Percentiles rank a stretch among this genome's conserved stretches.
Conservation (phyloP, 176 grass and related monocot species). For the Bonia amplexicaulis region DNA sequence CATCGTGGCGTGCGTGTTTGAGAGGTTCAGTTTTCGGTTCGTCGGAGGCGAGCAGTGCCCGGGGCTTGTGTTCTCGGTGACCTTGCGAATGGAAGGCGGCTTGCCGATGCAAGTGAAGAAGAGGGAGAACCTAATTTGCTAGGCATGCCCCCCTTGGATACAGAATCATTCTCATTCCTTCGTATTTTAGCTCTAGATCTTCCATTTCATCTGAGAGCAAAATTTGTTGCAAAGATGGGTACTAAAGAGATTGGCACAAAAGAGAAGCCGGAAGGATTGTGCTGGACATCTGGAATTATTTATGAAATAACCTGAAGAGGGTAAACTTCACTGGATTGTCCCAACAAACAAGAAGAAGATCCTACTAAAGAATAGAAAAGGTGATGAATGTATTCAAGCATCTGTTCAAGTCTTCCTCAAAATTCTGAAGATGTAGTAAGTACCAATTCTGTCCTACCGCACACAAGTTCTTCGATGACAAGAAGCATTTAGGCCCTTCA, state of each 20-base stretch:
- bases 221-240: neutral
- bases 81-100: conserved; percentile 53
- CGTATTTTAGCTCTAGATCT: neutral
- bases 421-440: neutral
- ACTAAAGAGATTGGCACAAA: neutral
- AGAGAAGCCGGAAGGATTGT: neutral
- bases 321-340: neutral
- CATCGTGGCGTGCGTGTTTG: conserved; percentile 44
- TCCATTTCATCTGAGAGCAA: neutral
- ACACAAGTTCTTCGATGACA: neutral
- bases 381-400: neutral
- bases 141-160: neutral
- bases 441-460: neutral
- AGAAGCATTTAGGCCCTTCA: neutral
- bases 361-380: neutral
- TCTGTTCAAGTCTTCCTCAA: neutral
- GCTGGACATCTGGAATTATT: neutral
- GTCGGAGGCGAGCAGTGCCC: conserved; percentile 23
- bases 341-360: neutral
- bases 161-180: neutral
- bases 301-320: neutral
- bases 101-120: conserved; percentile 35
- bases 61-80: conserved; percentile 37
- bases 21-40: conserved; percentile 37
- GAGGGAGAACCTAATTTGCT: neutral